These are phyloP conservation scores for Alternaria triticimaculans DNA, from an alignment of 2,329 filamentous ascomycete genomes.

Conservation along the genomic window DNA sequence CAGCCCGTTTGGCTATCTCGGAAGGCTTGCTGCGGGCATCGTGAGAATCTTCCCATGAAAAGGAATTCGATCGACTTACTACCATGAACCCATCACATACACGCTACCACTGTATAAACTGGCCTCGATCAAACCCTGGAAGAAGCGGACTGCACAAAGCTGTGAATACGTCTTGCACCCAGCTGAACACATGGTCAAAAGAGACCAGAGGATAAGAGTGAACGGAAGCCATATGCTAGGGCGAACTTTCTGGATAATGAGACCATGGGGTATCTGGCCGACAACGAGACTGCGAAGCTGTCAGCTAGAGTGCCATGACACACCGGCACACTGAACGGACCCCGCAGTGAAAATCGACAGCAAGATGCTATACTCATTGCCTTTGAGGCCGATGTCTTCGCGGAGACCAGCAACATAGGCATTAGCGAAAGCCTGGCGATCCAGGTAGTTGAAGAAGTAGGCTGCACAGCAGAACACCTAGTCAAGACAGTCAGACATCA, in stretches of 20 bases:
- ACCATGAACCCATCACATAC: conserved; percentile 35
- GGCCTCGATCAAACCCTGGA: conserved; percentile 30
- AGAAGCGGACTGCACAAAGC: conserved; percentile 29
- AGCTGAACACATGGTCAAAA: conserved; percentile 34
- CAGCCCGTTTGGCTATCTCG: conserved; percentile 34
- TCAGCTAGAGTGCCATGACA: neutral
- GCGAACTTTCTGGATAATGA: conserved; percentile 33
- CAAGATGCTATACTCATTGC: conserved; percentile 32
- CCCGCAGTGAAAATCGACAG: conserved; percentile 32
- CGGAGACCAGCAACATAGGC: conserved; percentile 34
- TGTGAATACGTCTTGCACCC: conserved; percentile 30
- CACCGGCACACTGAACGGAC: conserved; percentile 2
- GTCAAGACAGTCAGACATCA: neutral
- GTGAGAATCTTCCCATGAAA: neutral
- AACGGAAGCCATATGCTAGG: conserved; percentile 33
- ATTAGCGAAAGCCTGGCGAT: conserved; percentile 32
- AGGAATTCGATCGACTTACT: conserved; percentile 22
- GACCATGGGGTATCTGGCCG: conserved; percentile 28
- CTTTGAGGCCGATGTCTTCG: conserved; percentile 31
- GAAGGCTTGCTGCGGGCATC: conserved; percentile 20
- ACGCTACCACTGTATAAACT: conserved; percentile 31
- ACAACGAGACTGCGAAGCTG: conserved; percentile 19
- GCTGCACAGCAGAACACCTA: conserved; percentile 31
- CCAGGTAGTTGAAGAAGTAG: conserved; percentile 41
- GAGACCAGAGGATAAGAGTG: conserved; percentile 31